phyloP scores from a whole-genome alignment of 352 stramenopile species.

The Pythium graminicola region DNA sequence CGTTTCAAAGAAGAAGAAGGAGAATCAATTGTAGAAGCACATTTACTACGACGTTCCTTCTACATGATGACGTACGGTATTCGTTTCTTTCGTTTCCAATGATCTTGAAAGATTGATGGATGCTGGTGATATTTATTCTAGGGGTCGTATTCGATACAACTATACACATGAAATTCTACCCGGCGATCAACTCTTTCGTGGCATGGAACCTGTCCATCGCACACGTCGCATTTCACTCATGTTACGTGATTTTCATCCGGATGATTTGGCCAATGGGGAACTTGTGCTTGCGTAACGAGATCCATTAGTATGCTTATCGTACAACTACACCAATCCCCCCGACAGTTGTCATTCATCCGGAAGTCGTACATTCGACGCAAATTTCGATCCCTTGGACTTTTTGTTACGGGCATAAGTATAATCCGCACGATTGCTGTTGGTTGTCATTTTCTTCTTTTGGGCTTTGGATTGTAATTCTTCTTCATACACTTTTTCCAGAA shows the following conservation, averaged over 20 bases:
- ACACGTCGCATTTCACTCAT: conserved; percentile 82
- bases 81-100: background rate
- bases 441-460: conserved; percentile 60
- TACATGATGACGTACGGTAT: conserved; percentile 81
- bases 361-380: conserved; percentile 64
- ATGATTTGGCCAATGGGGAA: conserved; percentile 22
- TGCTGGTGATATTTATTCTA: conserved; percentile 7
- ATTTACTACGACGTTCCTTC: conserved; percentile 66
- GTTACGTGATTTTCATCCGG: conserved; percentile 60
- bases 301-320: too few species aligned
- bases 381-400: conserved; percentile 44
- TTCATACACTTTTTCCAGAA: conserved; percentile 73
- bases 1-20: conserved; percentile 77
- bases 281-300: conserved; percentile 17
- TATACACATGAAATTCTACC: conserved; percentile 85
- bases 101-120: background rate
- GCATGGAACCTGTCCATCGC: conserved; percentile 48
- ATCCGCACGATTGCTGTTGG: conserved; percentile 75
- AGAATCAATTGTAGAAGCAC: conserved; percentile 57
- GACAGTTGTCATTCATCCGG: conserved; percentile 4
- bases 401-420: conserved; percentile 66
- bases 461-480: conserved; percentile 55
- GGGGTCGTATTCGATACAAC: conserved; percentile 70
- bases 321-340: too few species aligned
- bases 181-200: conserved; percentile 48